Base-by-base conservation (phyloP, 1,139 yeast genomes). In the Hansenula anomala region DNA sequence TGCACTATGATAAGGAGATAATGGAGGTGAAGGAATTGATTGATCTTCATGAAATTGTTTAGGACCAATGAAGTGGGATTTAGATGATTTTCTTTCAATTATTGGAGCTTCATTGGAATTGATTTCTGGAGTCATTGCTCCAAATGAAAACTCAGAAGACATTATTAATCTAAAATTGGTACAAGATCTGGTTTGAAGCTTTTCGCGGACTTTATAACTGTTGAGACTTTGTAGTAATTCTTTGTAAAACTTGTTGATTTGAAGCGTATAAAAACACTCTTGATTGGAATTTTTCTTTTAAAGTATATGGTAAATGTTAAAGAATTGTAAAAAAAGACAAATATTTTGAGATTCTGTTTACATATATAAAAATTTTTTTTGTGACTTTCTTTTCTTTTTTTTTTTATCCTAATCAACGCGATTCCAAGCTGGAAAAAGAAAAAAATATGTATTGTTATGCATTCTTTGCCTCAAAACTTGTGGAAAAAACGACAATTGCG, bases 21-120 rank as follows among this genome's bases (percentile, higher is more conserved):
- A 62, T 30, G 87, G 87, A 12, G 87, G 87, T 2, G 86, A 79
- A 39, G 81, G 76, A 42, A 78, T 74, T 27, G 65, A 49, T 28
- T 47, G 51, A 31, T 55, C 57, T 31, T 51, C 52, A 13, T 32
- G 27, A 5, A 32, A 9, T 47, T n/a, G n/a, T n/a, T 47, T 6
- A 44, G 36, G 14, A n/a, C 28, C 26, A 45, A 42, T 12, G 55
- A 52, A 18, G 9, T 32, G 34, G 9, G 52, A 40, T 36, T 51
- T 49, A 18, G 56, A 51, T 13, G 37, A 42, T 36, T 54, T 52
- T 47, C 56, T 51, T 20, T 36, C 22, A 13, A 17, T 8, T 2
- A 24, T 23, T 22, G 22, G 37, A 3, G 15, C 24, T 28, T 15
- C 24, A 18, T 20, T 26, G 2, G 17, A 17, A 18, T 22, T 19